Conservation (phyloP, 306 rosid species). For the Trifolium repens region DNA sequence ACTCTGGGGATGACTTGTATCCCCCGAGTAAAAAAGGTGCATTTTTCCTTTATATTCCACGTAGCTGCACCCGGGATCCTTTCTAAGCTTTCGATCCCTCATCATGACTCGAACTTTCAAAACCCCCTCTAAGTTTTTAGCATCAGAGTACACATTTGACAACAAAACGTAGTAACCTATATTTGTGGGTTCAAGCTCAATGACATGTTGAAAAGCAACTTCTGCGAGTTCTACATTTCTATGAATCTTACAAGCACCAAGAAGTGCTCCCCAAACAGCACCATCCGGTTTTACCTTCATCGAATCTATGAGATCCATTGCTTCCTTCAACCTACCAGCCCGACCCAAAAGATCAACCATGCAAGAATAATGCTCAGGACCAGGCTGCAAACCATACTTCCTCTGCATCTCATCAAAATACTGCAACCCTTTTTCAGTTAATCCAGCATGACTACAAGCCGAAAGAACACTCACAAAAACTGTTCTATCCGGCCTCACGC, state of each 20-base stretch:
- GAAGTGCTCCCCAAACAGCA: slow-evolving; percentile 91
- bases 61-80: slow-evolving; percentile 86
- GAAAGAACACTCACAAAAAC: slow-evolving; percentile 76
- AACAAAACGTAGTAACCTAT: slow-evolving; percentile 84
- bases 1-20: slow-evolving; percentile 57
- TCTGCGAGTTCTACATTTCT: slow-evolving; percentile 72
- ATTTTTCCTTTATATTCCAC: slow-evolving; percentile 71
- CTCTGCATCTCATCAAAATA: slow-evolving; percentile 67
- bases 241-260: slow-evolving; percentile 92
- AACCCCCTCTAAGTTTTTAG: slow-evolving; percentile 65
- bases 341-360: slow-evolving; percentile 91
- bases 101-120: slow-evolving; percentile 72
- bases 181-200: slow-evolving; percentile 76
- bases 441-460: slow-evolving; percentile 88
- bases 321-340: slow-evolving; percentile 76
- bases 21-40: slow-evolving; percentile 79
- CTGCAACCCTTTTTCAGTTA: slow-evolving; percentile 70
- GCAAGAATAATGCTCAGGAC: slow-evolving; percentile 83
- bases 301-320: slow-evolving; percentile 60
- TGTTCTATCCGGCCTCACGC: slow-evolving; percentile 73
- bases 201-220: slow-evolving; percentile 64
- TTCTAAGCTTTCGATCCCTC: slow-evolving; percentile 70
- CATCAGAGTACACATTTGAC: slow-evolving; percentile 74
- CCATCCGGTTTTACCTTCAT: slow-evolving; percentile 82
- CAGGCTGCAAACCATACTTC: slow-evolving; percentile 62